Evolutionary conservation across 2,329 filamentous ascomycete genomes (phyloP), one percentile per base, ranked within the genome.

Genomic region (Decorospora gaudefroyi): DNA sequence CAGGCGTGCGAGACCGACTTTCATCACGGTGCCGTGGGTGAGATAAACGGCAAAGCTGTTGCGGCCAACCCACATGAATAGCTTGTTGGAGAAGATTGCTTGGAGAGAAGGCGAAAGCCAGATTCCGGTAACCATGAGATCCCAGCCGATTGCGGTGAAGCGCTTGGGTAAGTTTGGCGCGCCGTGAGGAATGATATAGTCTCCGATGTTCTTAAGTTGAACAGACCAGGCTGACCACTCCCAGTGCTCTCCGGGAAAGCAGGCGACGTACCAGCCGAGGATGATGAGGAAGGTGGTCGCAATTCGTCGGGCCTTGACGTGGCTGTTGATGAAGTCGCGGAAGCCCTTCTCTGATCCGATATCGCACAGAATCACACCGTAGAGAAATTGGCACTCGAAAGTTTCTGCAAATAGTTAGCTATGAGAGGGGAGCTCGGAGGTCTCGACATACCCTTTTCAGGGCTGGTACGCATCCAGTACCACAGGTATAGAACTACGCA

Each of bases 31-130:
- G 32, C 78, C 78, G 58, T 81, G 78, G 7, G 75, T 70, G 9
- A 81, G 73, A 55, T 81, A 81, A 4, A 81, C 77, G 16, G 78
- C 77, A 46, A 80, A 80, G 39, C 75, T 78, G 60, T 79, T 77
- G 46, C 74, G 72, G n/a, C 78, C 78, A 3, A 80, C 67, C 76
- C 76, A 80, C 46, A 79, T 74, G 23, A 80, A 74, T 2, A 76
- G 52, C 18, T 72, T 71, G 60, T 76, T 77, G 4, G 76, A 76
- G 16, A 81, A 73, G 13, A 78, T 68, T 17, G 70, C 69, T 52
- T 79, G 77, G 6, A 78, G 65, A 4, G 68, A 60, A 0, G 76
- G 76, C 1, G 76, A 78, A 11, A 80, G 62, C 64, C 74, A 78
- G 42, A 80, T 75, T 16, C 76, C 76, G n/a, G 77, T 59, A 32